A percentile compares a stretch with the other conserved stretches of the same genome.
phyloP scores from a whole-genome alignment of 768 basidiomycete species.

The Hemileccinum rubropunctum region DNA sequence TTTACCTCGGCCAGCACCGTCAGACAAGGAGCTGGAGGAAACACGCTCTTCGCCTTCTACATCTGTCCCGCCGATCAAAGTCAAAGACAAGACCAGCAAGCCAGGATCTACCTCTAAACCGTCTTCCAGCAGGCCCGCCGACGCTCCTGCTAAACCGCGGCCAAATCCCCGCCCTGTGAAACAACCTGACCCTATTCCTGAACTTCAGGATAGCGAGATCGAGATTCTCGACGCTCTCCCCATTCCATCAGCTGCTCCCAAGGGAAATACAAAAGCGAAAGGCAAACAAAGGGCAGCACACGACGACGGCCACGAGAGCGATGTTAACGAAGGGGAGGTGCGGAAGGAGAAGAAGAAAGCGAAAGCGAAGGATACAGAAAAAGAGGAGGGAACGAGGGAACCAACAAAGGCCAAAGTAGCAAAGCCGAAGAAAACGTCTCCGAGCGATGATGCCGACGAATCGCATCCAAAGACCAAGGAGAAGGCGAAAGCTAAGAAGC shows the following conservation, averaged over 20 bases:
- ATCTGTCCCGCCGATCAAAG: constrained; percentile 8
- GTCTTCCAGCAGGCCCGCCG: constrained; percentile 14
- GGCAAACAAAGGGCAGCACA: constrained; percentile 39
- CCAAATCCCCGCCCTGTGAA: constrained; percentile 22
- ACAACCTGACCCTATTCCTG: constrained; percentile 12
- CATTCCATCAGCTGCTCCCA: constrained; percentile 16
- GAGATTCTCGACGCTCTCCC: constrained; percentile 23
- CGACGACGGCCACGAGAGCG: constrained; percentile 13
- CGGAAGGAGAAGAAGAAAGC: constrained; percentile 28
- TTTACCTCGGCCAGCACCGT: constrained; percentile 6
- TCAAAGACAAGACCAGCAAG: constrained; percentile 17
- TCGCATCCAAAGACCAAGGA: constrained; percentile 13
- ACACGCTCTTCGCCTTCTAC: constrained; percentile 14
- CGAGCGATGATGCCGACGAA: constrained; percentile 17
- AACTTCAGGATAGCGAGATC: constrained; percentile 31
- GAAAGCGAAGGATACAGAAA: constrained; percentile 18
- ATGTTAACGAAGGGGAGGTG: constrained; percentile 22
- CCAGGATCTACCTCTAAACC: constrained; percentile 16
- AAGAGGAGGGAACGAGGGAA: constrained; percentile 25
- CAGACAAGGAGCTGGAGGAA: constrained; percentile 26
- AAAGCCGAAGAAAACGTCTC: constrained; percentile 23
- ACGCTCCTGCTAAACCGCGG: constrained; percentile 20
- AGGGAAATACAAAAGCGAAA: constrained; percentile 28
- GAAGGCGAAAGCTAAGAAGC: constrained; percentile 18
- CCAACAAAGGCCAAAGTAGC: constrained; percentile 26